Percentiles rank a stretch among this genome's conserved stretches.
phyloP scores from a whole-genome alignment of 768 basidiomycete genomes.

The Tylopilus rubrobrunneus region DNA sequence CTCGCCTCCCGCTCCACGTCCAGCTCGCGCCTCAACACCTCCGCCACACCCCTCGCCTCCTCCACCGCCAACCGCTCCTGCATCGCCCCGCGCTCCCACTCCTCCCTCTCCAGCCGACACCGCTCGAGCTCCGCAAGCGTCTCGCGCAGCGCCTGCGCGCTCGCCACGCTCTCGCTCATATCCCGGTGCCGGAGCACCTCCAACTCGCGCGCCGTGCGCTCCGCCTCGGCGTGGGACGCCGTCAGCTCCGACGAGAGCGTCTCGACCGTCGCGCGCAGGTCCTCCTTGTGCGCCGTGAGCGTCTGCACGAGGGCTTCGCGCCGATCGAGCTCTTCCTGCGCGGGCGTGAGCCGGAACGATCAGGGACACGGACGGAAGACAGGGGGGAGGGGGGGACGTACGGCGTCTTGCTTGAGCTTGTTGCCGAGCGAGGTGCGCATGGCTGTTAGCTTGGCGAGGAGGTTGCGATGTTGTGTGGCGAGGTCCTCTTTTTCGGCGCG shows the following conservation, averaged over 20 bases:
- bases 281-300: slow-evolving; percentile 73
- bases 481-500: slow-evolving; percentile 86
- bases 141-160: slow-evolving; percentile 81
- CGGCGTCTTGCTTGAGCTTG: slow-evolving; percentile 95
- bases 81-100: slow-evolving; percentile 59
- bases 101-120: slow-evolving; percentile 76
- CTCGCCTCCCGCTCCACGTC: slow-evolving; percentile 61
- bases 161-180: slow-evolving; percentile 61
- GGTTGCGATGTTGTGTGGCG: slow-evolving; percentile 77
- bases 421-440: slow-evolving; percentile 94
- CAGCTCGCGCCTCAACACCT: slow-evolving; percentile 57
- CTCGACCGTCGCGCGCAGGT: slow-evolving; percentile 64
- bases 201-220: slow-evolving; percentile 66
- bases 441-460: slow-evolving; percentile 83
- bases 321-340: slow-evolving; percentile 96
- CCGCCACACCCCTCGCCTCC: slow-evolving; percentile 56
- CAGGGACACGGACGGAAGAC: no score
- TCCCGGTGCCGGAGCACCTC: slow-evolving; percentile 61
- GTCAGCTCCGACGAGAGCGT: slow-evolving; percentile 80
- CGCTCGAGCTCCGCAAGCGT: slow-evolving; percentile 84
- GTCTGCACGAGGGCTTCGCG: slow-evolving; percentile 81
- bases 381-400: slow-evolving; percentile 38
- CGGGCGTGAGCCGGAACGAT: not conserved
- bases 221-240: slow-evolving; percentile 69
- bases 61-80: slow-evolving; percentile 71